These are phyloP conservation scores for Penicillium steckii DNA, from an alignment of 495 filamentous ascomycete genomes.

Conservation along the genomic window DNA sequence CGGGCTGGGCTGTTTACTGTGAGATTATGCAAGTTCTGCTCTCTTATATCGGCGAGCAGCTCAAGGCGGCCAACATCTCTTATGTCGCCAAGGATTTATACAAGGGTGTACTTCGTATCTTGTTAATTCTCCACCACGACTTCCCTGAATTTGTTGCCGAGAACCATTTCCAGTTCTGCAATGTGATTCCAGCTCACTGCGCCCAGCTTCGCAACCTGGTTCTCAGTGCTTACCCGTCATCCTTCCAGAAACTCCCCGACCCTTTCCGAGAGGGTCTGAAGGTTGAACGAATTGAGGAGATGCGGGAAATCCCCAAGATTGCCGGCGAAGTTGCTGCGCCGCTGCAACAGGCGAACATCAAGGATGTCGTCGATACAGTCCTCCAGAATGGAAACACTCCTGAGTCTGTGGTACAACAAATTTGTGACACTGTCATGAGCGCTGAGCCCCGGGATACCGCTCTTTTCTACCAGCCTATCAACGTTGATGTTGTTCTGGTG, in stretches of 20 bases:
- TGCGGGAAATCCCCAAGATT: conserved; percentile 63
- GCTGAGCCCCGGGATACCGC: conserved; percentile 52
- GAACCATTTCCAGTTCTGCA: conserved; percentile 81
- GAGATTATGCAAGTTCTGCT: conserved; percentile 74
- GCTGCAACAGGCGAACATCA: conserved; percentile 61
- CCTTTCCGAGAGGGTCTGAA: conserved; percentile 78
- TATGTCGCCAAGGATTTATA: conserved; percentile 78
- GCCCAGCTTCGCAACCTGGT: conserved; percentile 88
- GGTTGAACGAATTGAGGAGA: conserved; percentile 76
- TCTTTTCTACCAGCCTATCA: conserved; percentile 59
- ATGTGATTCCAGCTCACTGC: conserved; percentile 80
- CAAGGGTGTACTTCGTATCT: conserved; percentile 74
- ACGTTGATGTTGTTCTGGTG: conserved; percentile 68
- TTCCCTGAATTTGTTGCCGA: conserved; percentile 90
- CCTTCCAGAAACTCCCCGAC: conserved; percentile 74
- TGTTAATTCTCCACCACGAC: conserved; percentile 88
- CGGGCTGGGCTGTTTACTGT: conserved; percentile 73
- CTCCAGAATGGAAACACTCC: conserved; percentile 57
- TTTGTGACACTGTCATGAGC: conserved; percentile 64
- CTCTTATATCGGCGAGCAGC: conserved; percentile 71
- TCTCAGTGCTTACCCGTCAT: conserved; percentile 76
- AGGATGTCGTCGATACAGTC: conserved; percentile 64
- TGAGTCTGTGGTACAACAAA: conserved; percentile 67
- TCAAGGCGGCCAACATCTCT: conserved; percentile 71
- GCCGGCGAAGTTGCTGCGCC: conserved; percentile 58